Evolutionary conservation across 208 protist genomes (phyloP).

Genomic region (Crithidia bombi): DNA sequence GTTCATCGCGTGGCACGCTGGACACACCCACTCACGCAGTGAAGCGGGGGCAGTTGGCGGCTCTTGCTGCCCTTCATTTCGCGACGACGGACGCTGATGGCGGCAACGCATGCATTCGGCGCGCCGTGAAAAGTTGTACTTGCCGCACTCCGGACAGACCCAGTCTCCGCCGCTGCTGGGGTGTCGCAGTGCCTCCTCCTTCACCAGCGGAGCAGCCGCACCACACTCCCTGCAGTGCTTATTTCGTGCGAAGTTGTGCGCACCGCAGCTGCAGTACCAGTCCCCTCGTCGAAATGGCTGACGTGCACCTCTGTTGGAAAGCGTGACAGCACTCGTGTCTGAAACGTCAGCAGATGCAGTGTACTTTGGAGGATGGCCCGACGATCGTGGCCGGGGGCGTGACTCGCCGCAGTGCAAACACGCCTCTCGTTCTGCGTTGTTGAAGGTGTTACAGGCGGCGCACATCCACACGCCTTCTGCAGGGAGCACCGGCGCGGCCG

Average conservation of each 20-base stretch:
- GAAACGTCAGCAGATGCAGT: neutral
- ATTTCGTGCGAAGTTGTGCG: conserved; percentile 73
- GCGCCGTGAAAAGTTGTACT: conserved; percentile 42
- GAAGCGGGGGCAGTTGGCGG: neutral
- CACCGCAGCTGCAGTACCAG: conserved; percentile 77
- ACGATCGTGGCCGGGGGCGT: neutral
- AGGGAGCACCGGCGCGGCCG: neutral
- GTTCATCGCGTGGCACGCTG: conserved; percentile 36
- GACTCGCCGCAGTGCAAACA: conserved; percentile 19
- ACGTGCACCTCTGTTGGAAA: neutral
- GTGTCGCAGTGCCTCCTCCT: neutral
- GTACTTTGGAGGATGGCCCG: neutral
- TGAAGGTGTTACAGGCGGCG: conserved; percentile 33
- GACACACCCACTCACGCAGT: conserved; percentile 24
- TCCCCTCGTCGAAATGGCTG: conserved; percentile 45
- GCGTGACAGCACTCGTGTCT: neutral
- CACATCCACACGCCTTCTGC: conserved; percentile 30
- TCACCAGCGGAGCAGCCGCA: conserved; percentile 1
- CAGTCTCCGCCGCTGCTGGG: conserved; percentile 26
- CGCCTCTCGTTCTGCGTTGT: conserved; percentile 13
- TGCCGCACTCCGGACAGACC: conserved; percentile 30
- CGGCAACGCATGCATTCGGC: conserved; percentile 37
- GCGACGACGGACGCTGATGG: neutral
- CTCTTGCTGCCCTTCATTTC: neutral
- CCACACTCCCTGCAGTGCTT: conserved; percentile 46